Percentiles rank a stretch among this genome's conserved stretches.
phyloP scores from a whole-genome alignment of 2,329 filamentous ascomycete species.

The Dactylella cylindrospora region DNA sequence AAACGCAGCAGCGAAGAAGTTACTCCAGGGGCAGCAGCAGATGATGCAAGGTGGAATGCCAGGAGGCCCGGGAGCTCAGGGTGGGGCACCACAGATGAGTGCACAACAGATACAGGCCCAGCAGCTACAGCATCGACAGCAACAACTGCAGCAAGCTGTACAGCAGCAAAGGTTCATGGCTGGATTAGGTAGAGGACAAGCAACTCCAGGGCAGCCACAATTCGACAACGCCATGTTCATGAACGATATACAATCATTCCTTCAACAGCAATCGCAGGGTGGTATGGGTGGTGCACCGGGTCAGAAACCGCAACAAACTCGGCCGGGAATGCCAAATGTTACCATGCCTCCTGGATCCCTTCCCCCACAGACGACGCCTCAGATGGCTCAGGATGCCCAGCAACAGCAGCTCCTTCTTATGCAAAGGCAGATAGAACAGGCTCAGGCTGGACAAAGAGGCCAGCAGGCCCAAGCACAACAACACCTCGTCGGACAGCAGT shows the following conservation, averaged over 20 bases:
- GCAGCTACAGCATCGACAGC: slow-evolving; percentile 21
- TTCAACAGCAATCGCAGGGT: slow-evolving; percentile 19
- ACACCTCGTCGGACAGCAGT: slow-evolving; percentile 26
- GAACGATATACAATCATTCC: slow-evolving; percentile 27
- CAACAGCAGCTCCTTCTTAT: slow-evolving; percentile 21
- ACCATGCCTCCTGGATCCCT: slow-evolving; percentile 11
- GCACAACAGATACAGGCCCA: slow-evolving; percentile 22
- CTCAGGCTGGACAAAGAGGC: neutral
- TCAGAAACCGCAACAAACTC: neutral
- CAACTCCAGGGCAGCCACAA: slow-evolving; percentile 12
- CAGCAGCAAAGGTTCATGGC: slow-evolving; percentile 14
- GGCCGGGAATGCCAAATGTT: slow-evolving; percentile 22
- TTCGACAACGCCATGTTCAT: slow-evolving; percentile 38
- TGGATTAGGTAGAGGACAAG: slow-evolving; percentile 29
- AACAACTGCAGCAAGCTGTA: slow-evolving; percentile 15
- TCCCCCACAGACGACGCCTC: slow-evolving; percentile 6
- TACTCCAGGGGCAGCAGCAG: slow-evolving; percentile 6
- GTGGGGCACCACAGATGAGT: slow-evolving; percentile 6
- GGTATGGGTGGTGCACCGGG: neutral
- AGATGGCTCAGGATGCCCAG: slow-evolving; percentile 1
- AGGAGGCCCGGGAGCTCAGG: neutral
- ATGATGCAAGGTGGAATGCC: neutral
- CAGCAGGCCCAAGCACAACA: slow-evolving; percentile 7
- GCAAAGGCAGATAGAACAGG: slow-evolving; percentile 13
- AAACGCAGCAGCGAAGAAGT: slow-evolving; percentile 35